Conservation (phyloP, 2,329 filamentous ascomycete genomes). For the Malbranchea cinnamomea region DNA sequence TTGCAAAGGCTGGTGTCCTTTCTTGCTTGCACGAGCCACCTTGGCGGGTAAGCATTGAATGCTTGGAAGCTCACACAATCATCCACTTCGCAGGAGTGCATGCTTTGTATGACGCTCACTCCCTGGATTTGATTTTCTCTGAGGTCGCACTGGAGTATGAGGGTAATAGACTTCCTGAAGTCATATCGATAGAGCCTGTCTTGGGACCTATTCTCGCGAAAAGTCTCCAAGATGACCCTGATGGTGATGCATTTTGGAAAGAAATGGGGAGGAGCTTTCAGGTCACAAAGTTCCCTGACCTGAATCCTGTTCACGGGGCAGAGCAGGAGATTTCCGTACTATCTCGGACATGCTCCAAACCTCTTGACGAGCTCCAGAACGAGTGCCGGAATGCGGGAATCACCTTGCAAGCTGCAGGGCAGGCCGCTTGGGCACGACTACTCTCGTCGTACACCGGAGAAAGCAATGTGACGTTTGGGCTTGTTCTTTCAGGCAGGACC, state of each 20-base stretch:
- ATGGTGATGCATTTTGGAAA: slow-evolving; percentile 47
- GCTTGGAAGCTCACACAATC: slow-evolving; percentile 12
- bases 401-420: slow-evolving; percentile 61
- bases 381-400: slow-evolving; percentile 44
- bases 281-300: slow-evolving; percentile 58
- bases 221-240: slow-evolving; percentile 17
- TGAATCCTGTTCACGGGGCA: slow-evolving; percentile 45
- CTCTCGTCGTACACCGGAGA: slow-evolving; percentile 68
- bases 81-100: slow-evolving; percentile 53
- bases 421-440: slow-evolving; percentile 64
- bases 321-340: slow-evolving; percentile 20
- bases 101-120: slow-evolving; percentile 71
- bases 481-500: slow-evolving; percentile 62
- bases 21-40: slow-evolving; percentile 38
- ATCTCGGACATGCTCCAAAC: slow-evolving; percentile 23
- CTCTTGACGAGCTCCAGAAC: slow-evolving; percentile 36
- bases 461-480: slow-evolving; percentile 56
- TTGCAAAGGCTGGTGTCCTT: slow-evolving; percentile 18
- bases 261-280: slow-evolving; percentile 37
- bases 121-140: slow-evolving; percentile 49
- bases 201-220: slow-evolving; percentile 31
- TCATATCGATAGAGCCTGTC: slow-evolving; percentile 26
- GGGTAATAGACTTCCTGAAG: slow-evolving; percentile 12
- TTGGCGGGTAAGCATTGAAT: slow-evolving; percentile 46
- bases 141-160: slow-evolving; percentile 37